Evolutionary conservation across 2,329 filamentous ascomycete genomes (phyloP).

Genomic region (Sclerotinia subarctica): DNA sequence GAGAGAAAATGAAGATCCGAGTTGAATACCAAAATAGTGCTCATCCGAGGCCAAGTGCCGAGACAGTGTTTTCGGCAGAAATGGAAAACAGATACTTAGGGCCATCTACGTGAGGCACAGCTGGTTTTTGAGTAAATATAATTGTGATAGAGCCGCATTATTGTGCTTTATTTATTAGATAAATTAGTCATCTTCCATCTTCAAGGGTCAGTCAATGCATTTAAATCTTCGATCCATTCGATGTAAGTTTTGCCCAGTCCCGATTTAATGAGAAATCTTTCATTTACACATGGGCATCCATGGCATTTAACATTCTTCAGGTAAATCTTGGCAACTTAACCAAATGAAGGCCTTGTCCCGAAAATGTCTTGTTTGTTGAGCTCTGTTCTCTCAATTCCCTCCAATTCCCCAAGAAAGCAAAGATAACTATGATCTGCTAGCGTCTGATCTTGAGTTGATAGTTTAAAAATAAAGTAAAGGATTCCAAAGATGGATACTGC

Average conservation of each 20-base stretch:
- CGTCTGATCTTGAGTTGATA: no score
- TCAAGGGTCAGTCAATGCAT: no score
- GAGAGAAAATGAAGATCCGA: background rate
- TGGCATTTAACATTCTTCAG: background rate
- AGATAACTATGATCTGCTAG: no score
- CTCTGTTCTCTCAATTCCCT: background rate
- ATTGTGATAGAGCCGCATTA: no score
- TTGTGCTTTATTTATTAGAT: no score
- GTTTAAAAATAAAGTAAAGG: no score
- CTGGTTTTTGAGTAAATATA: background rate
- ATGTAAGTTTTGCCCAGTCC: no score
- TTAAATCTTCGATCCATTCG: no score
- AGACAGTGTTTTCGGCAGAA: background rate
- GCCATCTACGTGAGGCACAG: background rate
- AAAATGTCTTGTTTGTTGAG: background rate
- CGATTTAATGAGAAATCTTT: no score
- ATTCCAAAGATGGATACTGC: no score
- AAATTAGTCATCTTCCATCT: no score
- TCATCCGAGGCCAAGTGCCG: slow-evolving; percentile 2
- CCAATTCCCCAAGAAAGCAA: no score
- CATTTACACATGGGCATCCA: background rate
- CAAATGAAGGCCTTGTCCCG: background rate
- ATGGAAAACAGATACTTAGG: background rate
- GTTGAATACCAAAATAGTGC: background rate
- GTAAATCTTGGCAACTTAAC: background rate